phyloP scores from a whole-genome alignment of 1,139 yeast species.

The Diutina pseudorugosa region DNA sequence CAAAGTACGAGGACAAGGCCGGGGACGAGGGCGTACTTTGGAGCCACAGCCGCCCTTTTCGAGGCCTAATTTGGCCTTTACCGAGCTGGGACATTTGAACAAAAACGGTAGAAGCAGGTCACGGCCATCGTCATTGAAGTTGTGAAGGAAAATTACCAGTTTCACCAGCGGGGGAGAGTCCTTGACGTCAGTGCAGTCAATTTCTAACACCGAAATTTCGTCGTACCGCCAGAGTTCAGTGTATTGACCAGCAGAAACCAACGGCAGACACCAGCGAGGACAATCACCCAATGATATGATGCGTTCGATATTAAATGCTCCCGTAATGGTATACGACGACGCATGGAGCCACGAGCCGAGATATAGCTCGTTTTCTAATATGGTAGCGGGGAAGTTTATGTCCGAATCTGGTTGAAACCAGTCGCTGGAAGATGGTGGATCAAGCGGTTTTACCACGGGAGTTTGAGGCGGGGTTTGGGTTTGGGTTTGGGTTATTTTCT shows the following conservation, averaged over 20 bases:
- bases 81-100: conserved; percentile 17
- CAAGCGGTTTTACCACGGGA: not conserved
- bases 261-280: conserved; percentile 16
- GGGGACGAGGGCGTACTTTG: not conserved
- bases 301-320: not conserved
- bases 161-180: conserved; percentile 12
- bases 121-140: conserved; percentile 29
- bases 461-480: not conserved
- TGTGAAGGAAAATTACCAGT: conserved; percentile 21
- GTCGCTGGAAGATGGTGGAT: conserved; percentile 10
- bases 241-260: conserved; percentile 12
- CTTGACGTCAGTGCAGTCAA: conserved; percentile 6
- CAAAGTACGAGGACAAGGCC: conserved; percentile 35
- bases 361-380: conserved; percentile 16
- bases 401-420: conserved; percentile 25
- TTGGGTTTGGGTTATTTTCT: not conserved
- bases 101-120: conserved; percentile 24
- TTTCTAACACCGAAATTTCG: conserved; percentile 11
- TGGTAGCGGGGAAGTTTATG: conserved; percentile 26
- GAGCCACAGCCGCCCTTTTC: conserved; percentile 10
- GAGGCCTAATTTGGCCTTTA: conserved; percentile 19
- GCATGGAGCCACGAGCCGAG: conserved; percentile 14
- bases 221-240: conserved; percentile 19
- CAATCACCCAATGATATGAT: conserved; percentile 2
- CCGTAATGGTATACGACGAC: not conserved